Base-by-base conservation (phyloP, 2,329 filamentous ascomycete genomes). In the Pseudogymnoascus sp. region DNA sequence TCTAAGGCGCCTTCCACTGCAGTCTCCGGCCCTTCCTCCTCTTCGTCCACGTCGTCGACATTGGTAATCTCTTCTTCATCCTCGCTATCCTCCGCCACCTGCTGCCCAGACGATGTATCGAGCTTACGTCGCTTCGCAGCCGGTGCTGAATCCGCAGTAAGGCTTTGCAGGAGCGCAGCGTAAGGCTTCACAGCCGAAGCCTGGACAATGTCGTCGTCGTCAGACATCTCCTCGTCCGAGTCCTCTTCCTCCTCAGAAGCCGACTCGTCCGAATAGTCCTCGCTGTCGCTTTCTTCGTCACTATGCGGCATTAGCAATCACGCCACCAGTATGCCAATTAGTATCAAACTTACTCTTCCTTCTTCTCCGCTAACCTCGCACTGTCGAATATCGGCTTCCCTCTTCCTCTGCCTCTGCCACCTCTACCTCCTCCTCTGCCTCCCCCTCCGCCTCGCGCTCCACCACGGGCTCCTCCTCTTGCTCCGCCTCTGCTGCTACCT, bases 111-210 rank as follows among this genome's bases (percentile, higher is more conserved):
- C n/a, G 37, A 28, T 70, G 65, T 66, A 23, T 80, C 78, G 7
- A 87, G 66, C 69, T 87, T 88, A 63, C 84, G 78, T 71, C 83
- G 78, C 70, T 88, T 88, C 1, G 80, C 74, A 43, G 77, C 79
- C 1, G 78, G 80, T 21, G 71, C 75, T 21, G 74, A 70, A 3
- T 77, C 75, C 25, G 81, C 78, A 2, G 78, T 76, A 59, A 88
- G 75, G 64, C 82, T 86, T 69, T 86, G 80, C 69, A 88, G 76
- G 5, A 88, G 76, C 6, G 82, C 77, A 74, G 81, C 76, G 66
- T 88, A 88, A 3, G 85, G 80, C 31, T 78, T 77, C 25, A 77
- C 74, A 25, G 75, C 62, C 8, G 77, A 69, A 4, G 72, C 46
- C 42, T 72, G 66, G n/a, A 74, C 70, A 23, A 70, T 69, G 62